A percentile compares a stretch with the other conserved stretches of the same genome.
phyloP scores from a whole-genome alignment of 2,329 filamentous ascomycete genomes.

The Cercospora sp. region DNA sequence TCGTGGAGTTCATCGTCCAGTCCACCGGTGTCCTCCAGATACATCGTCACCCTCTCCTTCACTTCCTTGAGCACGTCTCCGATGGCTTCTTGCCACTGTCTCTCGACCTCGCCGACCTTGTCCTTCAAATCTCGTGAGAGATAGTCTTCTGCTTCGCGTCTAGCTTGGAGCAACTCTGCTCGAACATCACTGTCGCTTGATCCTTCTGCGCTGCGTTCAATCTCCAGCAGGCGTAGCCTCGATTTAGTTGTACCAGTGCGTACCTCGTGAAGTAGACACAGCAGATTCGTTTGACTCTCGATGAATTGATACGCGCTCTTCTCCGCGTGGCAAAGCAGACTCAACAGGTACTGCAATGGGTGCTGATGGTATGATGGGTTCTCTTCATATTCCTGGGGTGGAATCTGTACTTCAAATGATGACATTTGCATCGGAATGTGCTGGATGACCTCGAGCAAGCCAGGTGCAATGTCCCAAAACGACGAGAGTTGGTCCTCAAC shows the following conservation, averaged over 20 bases:
- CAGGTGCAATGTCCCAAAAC: conserved; percentile 96
- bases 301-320: conserved; percentile 97
- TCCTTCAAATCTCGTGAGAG: conserved; percentile 89
- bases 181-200: conserved; percentile 42
- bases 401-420: conserved; percentile 73
- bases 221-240: conserved; percentile 66
- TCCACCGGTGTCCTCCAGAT: conserved; percentile 74
- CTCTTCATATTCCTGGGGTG: conserved; percentile 75
- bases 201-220: conserved; percentile 52
- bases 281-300: conserved; percentile 85
- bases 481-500: conserved; percentile 89
- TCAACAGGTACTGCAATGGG: conserved; percentile 88
- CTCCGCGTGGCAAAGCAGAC: conserved; percentile 79
- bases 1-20: conserved; percentile 70
- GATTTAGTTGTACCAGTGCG: conserved; percentile 74
- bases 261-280: conserved; percentile 88
- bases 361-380: conserved; percentile 78
- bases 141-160: conserved; percentile 64
- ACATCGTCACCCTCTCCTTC: conserved; percentile 71
- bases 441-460: conserved; percentile 73
- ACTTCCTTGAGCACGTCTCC: conserved; percentile 72
- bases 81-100: conserved; percentile 86
- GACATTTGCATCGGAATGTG: conserved; percentile 64
- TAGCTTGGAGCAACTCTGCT: conserved; percentile 57
- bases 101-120: conserved; percentile 85